Evolutionary conservation across 345 rosid species (phyloP).

Genomic region (Citrus hindsii): DNA sequence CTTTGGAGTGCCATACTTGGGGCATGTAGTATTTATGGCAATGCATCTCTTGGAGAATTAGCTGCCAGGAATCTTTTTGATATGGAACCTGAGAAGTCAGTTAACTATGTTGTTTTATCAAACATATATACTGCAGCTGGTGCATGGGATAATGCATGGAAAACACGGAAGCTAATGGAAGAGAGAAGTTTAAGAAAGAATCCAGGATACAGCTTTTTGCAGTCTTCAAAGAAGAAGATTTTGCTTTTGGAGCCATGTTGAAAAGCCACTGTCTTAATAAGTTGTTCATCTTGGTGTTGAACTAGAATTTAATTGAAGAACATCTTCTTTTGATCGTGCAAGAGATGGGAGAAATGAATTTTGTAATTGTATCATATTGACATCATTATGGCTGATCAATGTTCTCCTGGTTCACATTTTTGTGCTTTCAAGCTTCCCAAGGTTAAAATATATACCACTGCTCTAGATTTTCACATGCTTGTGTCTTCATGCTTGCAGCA

Average conservation of each 20-base stretch:
- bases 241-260: conserved; percentile 21
- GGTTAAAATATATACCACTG: not conserved
- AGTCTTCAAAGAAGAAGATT: conserved; percentile 22
- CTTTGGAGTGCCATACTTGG: conserved; percentile 45
- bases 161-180: conserved; percentile 44
- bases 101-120: conserved; percentile 55
- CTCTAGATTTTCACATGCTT: not conserved
- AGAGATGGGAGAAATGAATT: not conserved
- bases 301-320: not conserved
- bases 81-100: conserved; percentile 49
- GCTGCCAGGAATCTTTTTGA: conserved; percentile 46
- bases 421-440: not conserved
- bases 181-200: conserved; percentile 43
- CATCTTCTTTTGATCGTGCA: not conserved
- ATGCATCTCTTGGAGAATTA: conserved; percentile 39
- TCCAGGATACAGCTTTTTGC: conserved; percentile 59
- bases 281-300: not conserved
- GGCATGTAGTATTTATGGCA: conserved; percentile 26
- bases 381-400: not conserved
- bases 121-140: conserved; percentile 56
- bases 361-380: not conserved
- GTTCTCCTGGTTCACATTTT: not conserved
- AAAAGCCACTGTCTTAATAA: not conserved
- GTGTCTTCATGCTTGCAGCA: not conserved
- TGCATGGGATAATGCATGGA: conserved; percentile 45